A percentile compares a stretch with the other conserved stretches of the same genome.
These are phyloP conservation scores for Cornus florida DNA, from an alignment of 148 eudicot species.

Conservation along the genomic window DNA sequence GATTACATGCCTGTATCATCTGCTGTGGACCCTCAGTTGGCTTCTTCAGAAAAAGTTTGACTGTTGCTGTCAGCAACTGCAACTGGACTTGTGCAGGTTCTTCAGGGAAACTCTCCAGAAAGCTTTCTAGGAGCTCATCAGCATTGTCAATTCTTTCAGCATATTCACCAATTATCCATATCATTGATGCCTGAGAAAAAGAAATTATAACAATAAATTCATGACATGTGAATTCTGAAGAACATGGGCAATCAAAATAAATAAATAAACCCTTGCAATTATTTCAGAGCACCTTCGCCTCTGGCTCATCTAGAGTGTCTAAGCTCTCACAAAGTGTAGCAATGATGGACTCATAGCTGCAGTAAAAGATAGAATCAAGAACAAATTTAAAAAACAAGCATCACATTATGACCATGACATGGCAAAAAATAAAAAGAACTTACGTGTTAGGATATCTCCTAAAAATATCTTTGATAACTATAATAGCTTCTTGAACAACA, in stretches of 20 bases:
- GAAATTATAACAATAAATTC: neutral
- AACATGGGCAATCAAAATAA: slow-evolving; percentile 5
- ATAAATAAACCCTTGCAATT: slow-evolving; percentile 12
- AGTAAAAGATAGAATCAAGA: slow-evolving; percentile 8
- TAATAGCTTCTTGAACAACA: slow-evolving; percentile 99
- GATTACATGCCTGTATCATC: slow-evolving; percentile 84
- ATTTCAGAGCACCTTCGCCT: slow-evolving; percentile 78
- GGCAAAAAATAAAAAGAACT: slow-evolving; percentile 3
- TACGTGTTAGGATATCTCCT: slow-evolving; percentile 99
- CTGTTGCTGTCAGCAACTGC: slow-evolving; percentile 93
- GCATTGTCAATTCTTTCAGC: slow-evolving; percentile 99
- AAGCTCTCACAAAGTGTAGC: slow-evolving; percentile 99
- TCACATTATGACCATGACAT: neutral
- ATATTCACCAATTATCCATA: slow-evolving; percentile 99
- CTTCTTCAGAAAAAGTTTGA: slow-evolving; percentile 95
- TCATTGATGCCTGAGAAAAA: slow-evolving; percentile 85
- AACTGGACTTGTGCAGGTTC: slow-evolving; percentile 98
- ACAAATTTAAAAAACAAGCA: neutral
- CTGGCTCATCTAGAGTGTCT: slow-evolving; percentile 97
- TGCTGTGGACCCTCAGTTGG: slow-evolving; percentile 99
- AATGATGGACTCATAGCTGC: slow-evolving; percentile 97
- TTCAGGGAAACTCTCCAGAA: slow-evolving; percentile 91
- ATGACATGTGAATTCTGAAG: neutral
- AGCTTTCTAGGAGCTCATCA: slow-evolving; percentile 95
- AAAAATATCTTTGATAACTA: slow-evolving; percentile 95